Percentiles rank a stretch among this genome's conserved stretches.
These are phyloP conservation scores for Saccharum hybrid DNA, from an alignment of 202 grass and related monocot genomes.

Conservation along the genomic window DNA sequence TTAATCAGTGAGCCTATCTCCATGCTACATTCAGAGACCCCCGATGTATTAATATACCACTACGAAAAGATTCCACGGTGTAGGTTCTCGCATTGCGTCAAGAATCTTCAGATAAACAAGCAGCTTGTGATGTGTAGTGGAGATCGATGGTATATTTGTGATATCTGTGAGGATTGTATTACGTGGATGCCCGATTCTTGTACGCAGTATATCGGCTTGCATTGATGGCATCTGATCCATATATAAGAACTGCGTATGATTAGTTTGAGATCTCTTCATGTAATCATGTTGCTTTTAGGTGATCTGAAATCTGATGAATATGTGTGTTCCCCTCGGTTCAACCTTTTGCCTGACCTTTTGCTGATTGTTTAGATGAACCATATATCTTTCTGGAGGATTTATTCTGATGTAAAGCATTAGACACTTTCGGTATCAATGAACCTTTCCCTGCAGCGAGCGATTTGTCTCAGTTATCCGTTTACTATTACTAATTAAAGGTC, in stretches of 20 bases:
- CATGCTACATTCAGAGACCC: neutral
- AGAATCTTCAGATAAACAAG: conserved; percentile 15
- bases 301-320: conserved; percentile 26
- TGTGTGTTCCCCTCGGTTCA: neutral
- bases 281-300: conserved; percentile 1
- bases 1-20: too few relatives aligned
- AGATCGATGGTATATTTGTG: conserved; percentile 22
- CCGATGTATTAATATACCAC: neutral
- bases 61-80: neutral
- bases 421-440: conserved; percentile 30
- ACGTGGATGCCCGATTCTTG: neutral
- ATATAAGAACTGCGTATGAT: conserved; percentile 7
- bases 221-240: conserved; percentile 27
- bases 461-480: neutral
- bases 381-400: neutral
- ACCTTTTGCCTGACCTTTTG: conserved; percentile 12
- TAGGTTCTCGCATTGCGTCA: neutral
- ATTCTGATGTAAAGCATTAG: conserved; percentile 31
- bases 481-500: neutral
- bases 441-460: neutral
- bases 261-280: neutral
- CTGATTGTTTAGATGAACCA: neutral
- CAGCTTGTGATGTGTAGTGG: neutral
- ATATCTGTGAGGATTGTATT: neutral
- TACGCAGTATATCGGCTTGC: neutral